Conservation (phyloP, 2,329 filamentous ascomycete species). For the Diplodia sapinea region DNA sequence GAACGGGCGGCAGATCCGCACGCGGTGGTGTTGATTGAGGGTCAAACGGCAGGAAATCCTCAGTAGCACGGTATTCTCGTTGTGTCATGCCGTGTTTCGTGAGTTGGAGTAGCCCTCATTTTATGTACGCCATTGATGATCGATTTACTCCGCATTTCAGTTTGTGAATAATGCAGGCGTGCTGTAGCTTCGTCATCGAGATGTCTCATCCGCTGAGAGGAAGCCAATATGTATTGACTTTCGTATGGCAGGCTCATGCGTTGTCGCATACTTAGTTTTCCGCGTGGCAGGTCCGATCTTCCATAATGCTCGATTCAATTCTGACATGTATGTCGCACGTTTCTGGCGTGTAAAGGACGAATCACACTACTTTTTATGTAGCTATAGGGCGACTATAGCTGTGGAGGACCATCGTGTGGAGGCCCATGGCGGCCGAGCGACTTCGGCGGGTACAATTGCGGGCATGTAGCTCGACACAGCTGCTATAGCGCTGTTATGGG, state of each 20-base stretch:
- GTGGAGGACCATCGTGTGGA: no score
- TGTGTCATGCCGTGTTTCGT: constrained; percentile 92
- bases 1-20: no score
- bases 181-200: constrained; percentile 94
- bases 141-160: constrained; percentile 79
- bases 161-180: constrained; percentile 83
- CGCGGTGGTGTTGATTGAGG: no score
- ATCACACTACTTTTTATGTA: constrained; percentile 33
- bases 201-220: constrained; percentile 77
- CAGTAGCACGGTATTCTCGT: constrained; percentile 95
- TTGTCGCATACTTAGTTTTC: constrained; percentile 82
- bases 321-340: constrained; percentile 79
- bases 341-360: constrained; percentile 54
- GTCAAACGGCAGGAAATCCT: constrained; percentile 59
- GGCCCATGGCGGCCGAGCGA: no score
- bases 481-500: no score
- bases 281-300: constrained; percentile 71
- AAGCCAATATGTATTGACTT: constrained; percentile 92
- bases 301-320: constrained; percentile 76
- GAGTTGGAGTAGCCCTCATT: constrained; percentile 75
- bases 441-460: no score
- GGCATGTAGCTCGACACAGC: no score
- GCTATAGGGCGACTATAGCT: no score
- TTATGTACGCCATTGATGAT: constrained; percentile 91
- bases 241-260: constrained; percentile 89